Evolutionary conservation across 2,329 filamentous ascomycete species (phyloP).

Genomic region (Alternaria brassicae): DNA sequence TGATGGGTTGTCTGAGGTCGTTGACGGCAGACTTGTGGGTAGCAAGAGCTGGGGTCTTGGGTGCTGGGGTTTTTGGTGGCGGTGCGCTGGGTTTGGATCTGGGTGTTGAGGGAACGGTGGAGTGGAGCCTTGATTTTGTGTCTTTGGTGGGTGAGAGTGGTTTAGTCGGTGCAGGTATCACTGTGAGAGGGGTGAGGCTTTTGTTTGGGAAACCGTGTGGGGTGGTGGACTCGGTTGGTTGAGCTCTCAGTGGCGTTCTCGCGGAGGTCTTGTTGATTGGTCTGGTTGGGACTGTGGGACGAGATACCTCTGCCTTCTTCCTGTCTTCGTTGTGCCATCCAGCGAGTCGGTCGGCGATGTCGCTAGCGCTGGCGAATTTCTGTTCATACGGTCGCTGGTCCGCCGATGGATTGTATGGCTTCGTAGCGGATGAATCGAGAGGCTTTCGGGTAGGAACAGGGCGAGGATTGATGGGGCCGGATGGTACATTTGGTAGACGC

Average conservation of each 20-base stretch:
- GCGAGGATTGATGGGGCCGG: background rate
- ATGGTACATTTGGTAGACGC: background rate
- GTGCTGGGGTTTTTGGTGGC: background rate
- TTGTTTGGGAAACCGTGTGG: background rate
- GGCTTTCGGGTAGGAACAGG: conserved; percentile 3
- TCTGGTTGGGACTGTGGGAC: background rate
- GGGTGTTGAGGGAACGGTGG: conserved; percentile 3
- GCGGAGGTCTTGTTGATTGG: conserved; percentile 3
- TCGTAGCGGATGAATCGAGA: background rate
- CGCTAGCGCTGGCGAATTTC: conserved; percentile 20
- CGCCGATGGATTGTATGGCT: background rate
- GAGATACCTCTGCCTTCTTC: background rate
- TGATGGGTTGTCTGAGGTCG: background rate
- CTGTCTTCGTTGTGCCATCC: conserved; percentile 23
- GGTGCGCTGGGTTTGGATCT: background rate
- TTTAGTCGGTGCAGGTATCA: conserved; percentile 5
- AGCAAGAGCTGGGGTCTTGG: background rate
- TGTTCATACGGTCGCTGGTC: conserved; percentile 11
- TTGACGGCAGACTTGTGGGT: background rate
- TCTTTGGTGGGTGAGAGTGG: conserved; percentile 17
- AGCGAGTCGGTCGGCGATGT: conserved; percentile 22
- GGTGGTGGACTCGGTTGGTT: background rate
- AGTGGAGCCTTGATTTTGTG: background rate
- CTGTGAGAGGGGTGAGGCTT: background rate
- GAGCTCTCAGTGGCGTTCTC: background rate